phyloP scores from a whole-genome alignment of 805 yeast genomes.

The Wickerhamiella azyma region DNA sequence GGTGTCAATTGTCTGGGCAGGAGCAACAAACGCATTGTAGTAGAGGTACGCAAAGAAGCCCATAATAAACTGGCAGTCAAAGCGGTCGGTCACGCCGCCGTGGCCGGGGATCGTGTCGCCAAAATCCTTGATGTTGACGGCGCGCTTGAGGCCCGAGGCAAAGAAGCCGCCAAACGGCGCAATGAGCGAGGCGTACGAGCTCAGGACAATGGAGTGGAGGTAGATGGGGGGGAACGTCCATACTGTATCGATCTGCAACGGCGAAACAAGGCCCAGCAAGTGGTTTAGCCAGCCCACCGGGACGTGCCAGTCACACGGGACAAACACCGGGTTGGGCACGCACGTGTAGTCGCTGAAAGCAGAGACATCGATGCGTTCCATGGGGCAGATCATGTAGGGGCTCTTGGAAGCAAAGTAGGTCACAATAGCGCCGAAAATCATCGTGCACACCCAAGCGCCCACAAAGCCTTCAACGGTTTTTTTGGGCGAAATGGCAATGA shows the following conservation, averaged over 20 bases:
- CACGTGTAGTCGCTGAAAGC: conserved; percentile 55
- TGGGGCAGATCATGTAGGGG: conserved; percentile 80
- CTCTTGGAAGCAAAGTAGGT: conserved; percentile 51
- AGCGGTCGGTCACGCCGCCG: conserved; percentile 94
- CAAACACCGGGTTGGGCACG: conserved; percentile 78
- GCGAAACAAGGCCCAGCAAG: background rate
- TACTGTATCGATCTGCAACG: conserved; percentile 24
- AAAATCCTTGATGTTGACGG: conserved; percentile 91
- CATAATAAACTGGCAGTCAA: conserved; percentile 97
- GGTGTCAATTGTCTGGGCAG: background rate
- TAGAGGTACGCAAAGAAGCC: conserved; percentile 88
- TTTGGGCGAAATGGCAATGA: conserved; percentile 88
- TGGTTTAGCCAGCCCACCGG: conserved; percentile 33
- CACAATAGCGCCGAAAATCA: conserved; percentile 52
- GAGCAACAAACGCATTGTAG: conserved; percentile 68
- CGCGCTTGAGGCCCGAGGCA: conserved; percentile 93
- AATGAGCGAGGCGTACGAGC: conserved; percentile 89
- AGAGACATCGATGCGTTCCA: conserved; percentile 40
- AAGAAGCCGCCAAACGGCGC: conserved; percentile 99
- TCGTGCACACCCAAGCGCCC: conserved; percentile 96
- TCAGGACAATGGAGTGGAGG: conserved; percentile 72
- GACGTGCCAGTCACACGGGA: conserved; percentile 61
- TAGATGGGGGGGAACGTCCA: conserved; percentile 67
- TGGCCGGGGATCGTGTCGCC: conserved; percentile 99
- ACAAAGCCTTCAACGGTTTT: conserved; percentile 95